Evolutionary conservation across 2,329 filamentous ascomycete genomes (phyloP).

Genomic region (Exophiala oligosperma): DNA sequence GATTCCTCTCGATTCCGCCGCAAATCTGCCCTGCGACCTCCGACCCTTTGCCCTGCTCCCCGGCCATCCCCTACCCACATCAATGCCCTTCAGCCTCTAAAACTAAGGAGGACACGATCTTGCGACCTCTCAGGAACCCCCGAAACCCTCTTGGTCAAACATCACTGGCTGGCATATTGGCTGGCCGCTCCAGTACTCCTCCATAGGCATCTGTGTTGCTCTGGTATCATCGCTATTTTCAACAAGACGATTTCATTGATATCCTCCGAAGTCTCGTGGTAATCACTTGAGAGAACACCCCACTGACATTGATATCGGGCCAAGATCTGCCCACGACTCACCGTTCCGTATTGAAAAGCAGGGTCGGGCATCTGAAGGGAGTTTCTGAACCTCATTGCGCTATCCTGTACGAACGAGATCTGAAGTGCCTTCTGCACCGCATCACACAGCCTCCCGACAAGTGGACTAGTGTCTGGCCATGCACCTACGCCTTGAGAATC

Average conservation of each 20-base stretch:
- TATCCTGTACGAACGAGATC: neutral
- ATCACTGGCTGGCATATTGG: conserved; percentile 1
- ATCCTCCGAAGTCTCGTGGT: conserved; percentile 1
- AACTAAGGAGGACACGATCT: neutral
- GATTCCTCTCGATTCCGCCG: neutral
- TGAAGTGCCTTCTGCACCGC: neutral
- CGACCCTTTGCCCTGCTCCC: conserved; percentile 5
- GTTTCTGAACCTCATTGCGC: neutral
- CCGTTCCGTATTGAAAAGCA: neutral
- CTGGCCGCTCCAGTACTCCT: conserved; percentile 3
- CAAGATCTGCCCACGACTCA: conserved; percentile 11
- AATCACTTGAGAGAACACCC: neutral
- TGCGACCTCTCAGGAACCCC: conserved; percentile 12
- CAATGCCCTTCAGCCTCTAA: conserved; percentile 5
- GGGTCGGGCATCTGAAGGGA: neutral
- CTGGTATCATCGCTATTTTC: conserved; percentile 1
- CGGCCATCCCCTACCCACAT: neutral
- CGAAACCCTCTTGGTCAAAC: conserved; percentile 4
- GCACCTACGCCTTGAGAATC: conserved; percentile 10
- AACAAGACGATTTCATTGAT: conserved; percentile 5
- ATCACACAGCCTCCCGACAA: conserved; percentile 12
- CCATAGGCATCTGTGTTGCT: conserved; percentile 6
- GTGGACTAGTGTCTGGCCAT: conserved; percentile 13
- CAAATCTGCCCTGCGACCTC: conserved; percentile 18
- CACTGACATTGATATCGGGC: conserved; percentile 3